Conservation (phyloP, 202 grass and related monocot species). For the Cymbopogon flexuosus region DNA sequence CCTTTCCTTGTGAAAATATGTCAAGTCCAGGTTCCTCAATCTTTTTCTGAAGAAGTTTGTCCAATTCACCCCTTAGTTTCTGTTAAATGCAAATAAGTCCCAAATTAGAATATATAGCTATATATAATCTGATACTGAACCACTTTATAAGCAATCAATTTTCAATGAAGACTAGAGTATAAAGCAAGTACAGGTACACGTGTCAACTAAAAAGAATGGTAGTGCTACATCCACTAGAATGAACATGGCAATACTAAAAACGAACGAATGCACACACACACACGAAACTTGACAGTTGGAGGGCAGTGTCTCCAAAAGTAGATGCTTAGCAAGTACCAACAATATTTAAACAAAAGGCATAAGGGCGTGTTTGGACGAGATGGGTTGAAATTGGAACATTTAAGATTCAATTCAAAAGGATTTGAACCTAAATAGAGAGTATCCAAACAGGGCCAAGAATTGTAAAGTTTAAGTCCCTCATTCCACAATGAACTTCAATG, state of each 20-base stretch:
- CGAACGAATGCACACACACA: not conserved
- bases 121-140: not conserved
- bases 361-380: not conserved
- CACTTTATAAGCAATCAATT: not conserved
- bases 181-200: not conserved
- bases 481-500: not conserved
- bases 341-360: not conserved
- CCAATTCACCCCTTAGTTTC: constrained; percentile 81
- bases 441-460: not conserved
- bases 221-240: not conserved
- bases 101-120: not conserved
- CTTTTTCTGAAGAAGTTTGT: constrained; percentile 76
- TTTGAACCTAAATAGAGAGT: not conserved
- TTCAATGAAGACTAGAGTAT: not conserved
- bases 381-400: not conserved
- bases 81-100: constrained; percentile 27
- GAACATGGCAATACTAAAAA: not conserved
- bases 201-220: not conserved
- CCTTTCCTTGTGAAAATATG: constrained; percentile 64
- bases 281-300: not conserved
- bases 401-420: not conserved
- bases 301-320: not conserved
- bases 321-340: not conserved
- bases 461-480: not conserved
- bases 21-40: constrained; percentile 77